Conservation (phyloP, 331 rosid species). For the Rosa hybrid region DNA sequence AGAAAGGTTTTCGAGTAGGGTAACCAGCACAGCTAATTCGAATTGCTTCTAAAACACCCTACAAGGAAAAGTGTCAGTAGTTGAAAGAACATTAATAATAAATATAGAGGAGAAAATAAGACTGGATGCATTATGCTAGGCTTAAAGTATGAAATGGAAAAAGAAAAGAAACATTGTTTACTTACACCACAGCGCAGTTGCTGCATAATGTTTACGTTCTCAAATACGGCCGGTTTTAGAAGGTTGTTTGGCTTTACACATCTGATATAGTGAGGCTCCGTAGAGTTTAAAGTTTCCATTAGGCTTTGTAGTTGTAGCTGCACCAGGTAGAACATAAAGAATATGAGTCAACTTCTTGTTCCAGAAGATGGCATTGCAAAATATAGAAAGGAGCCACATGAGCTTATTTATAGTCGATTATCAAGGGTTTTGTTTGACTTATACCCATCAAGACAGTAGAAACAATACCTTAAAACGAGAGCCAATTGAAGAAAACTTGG, state of each 20-base stretch:
- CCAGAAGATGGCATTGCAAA: constrained; percentile 24
- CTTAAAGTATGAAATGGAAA: constrained; percentile 31
- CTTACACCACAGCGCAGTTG: constrained; percentile 99
- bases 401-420: constrained; percentile 4
- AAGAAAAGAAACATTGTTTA: constrained; percentile 29
- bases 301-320: constrained; percentile 90
- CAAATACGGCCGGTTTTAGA: constrained; percentile 94
- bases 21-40: constrained; percentile 99
- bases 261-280: constrained; percentile 97
- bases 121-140: constrained; percentile 22
- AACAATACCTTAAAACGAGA: constrained; percentile 88
- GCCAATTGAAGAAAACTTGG: constrained; percentile 98
- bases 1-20: constrained; percentile 95
- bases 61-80: constrained; percentile 34
- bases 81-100: constrained; percentile 17
- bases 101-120: constrained; percentile 19
- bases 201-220: constrained; percentile 91
- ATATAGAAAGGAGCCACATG: constrained; percentile 22
- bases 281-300: constrained; percentile 92
- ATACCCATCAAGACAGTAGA: constrained; percentile 12
- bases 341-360: constrained; percentile 32
- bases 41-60: constrained; percentile 99
- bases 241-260: constrained; percentile 98
- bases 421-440: constrained; percentile 10
- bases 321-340: constrained; percentile 41